Evolutionary conservation across 768 basidiomycete genomes (phyloP).

Genomic region (Lactifluus echinatus): DNA sequence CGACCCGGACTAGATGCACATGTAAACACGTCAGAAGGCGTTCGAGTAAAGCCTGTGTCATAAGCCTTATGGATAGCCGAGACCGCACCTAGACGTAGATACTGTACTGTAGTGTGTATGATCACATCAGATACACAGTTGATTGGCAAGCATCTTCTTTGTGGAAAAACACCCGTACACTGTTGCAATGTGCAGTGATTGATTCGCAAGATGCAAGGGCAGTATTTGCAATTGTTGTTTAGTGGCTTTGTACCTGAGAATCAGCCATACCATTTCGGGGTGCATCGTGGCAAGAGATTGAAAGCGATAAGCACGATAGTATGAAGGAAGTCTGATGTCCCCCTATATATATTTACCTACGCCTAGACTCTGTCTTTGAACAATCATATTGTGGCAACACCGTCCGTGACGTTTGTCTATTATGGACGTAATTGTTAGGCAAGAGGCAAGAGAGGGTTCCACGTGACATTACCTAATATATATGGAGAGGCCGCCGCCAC

Average conservation of each 20-base stretch:
- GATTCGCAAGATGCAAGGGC: background rate
- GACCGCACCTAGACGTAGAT: background rate
- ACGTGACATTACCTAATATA: conserved; percentile 14
- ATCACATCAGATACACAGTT: background rate
- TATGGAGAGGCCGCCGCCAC: background rate
- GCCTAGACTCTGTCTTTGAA: background rate
- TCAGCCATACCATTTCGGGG: background rate
- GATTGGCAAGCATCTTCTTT: background rate
- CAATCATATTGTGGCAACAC: background rate
- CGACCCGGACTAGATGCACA: background rate
- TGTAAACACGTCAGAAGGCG: background rate
- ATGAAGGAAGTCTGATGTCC: background rate
- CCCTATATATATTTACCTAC: background rate
- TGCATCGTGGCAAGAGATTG: background rate
- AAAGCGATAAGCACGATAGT: background rate
- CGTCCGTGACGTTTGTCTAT: too few relatives aligned
- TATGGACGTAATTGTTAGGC: conserved; percentile 5
- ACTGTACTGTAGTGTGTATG: too few relatives aligned
- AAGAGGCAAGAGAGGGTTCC: too few relatives aligned
- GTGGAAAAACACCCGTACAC: conserved; percentile 1
- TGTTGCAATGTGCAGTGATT: background rate
- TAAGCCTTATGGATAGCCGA: background rate
- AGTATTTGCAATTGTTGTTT: background rate
- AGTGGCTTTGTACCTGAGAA: background rate
- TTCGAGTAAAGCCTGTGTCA: background rate